Conservation (phyloP, 2,329 filamentous ascomycete species). For the Lecanicillium sp. region DNA sequence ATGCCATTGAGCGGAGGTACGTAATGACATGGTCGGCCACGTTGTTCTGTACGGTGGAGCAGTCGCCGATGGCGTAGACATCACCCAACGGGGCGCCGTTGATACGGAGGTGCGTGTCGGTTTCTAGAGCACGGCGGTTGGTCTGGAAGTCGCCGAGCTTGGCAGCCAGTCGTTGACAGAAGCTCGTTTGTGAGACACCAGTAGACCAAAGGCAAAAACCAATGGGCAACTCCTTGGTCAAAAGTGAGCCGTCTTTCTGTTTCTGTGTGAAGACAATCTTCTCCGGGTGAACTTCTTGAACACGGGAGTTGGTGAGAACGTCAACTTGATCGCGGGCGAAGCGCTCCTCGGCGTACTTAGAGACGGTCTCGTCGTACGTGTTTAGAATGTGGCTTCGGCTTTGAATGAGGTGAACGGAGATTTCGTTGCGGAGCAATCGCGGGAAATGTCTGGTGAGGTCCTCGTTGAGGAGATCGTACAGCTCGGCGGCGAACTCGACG, state of each 20-base stretch:
- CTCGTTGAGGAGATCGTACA: constrained; percentile 94
- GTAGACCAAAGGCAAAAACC: constrained; percentile 98
- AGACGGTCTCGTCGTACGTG: constrained; percentile 93
- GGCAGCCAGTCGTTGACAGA: constrained; percentile 69
- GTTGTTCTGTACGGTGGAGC: constrained; percentile 95
- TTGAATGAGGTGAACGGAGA: constrained; percentile 95
- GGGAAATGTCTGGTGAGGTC: constrained; percentile 81
- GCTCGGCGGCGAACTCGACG: constrained; percentile 93
- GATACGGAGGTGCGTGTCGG: constrained; percentile 84
- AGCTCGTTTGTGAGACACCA: constrained; percentile 78
- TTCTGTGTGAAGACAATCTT: constrained; percentile 87
- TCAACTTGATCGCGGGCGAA: constrained; percentile 89
- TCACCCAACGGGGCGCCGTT: constrained; percentile 86
- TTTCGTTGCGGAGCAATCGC: constrained; percentile 86
- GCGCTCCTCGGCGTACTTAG: constrained; percentile 81
- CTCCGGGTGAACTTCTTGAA: constrained; percentile 79
- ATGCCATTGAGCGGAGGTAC: constrained; percentile 83
- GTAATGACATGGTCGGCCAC: constrained; percentile 83
- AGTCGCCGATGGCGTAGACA: constrained; percentile 95
- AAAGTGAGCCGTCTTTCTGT: constrained; percentile 58
- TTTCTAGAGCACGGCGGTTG: constrained; percentile 88
- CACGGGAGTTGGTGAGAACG: constrained; percentile 85
- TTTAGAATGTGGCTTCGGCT: constrained; percentile 92
- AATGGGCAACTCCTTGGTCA: constrained; percentile 92
- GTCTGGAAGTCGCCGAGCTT: constrained; percentile 71